These are phyloP conservation scores for Lactarius tabidus DNA, from an alignment of 768 basidiomycete genomes.

Conservation along the genomic window DNA sequence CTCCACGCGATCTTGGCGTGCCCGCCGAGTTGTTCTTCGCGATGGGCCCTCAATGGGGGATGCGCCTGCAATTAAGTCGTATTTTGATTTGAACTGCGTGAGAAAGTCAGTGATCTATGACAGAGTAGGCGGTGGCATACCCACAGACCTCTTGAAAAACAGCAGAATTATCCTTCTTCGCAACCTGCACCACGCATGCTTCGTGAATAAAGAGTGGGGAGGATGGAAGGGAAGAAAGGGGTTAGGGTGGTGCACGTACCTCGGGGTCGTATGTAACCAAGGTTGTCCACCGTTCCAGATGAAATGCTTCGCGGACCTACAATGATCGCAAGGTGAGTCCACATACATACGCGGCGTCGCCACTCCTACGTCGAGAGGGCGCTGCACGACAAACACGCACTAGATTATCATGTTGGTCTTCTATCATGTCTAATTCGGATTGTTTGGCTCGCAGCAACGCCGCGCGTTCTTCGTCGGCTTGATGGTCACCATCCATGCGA, in stretches of 20 bases:
- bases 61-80: conserved; percentile 55
- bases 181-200: conserved; percentile 41
- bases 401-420: conserved; percentile 67
- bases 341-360: not conserved
- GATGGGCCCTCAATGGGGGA: conserved; percentile 43
- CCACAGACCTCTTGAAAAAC: conserved; percentile 70
- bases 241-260: conserved; percentile 38
- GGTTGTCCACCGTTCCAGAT: conserved; percentile 76
- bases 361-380: not conserved
- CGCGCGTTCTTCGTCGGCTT: conserved; percentile 37
- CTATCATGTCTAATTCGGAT: conserved; percentile 50
- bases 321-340: conserved; percentile 10
- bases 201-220: not conserved
- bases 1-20: conserved; percentile 52
- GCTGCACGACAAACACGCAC: conserved; percentile 40
- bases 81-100: conserved; percentile 54
- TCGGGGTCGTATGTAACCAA: conserved; percentile 75
- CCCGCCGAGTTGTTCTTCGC: conserved; percentile 54
- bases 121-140: not conserved
- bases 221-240: not conserved
- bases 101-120: conserved; percentile 4
- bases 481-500: conserved; percentile 18
- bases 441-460: conserved; percentile 57
- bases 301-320: conserved; percentile 84
- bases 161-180: conserved; percentile 64